Conservation (phyloP, 805 yeast species). For the Saccharomycopsis sp. region DNA sequence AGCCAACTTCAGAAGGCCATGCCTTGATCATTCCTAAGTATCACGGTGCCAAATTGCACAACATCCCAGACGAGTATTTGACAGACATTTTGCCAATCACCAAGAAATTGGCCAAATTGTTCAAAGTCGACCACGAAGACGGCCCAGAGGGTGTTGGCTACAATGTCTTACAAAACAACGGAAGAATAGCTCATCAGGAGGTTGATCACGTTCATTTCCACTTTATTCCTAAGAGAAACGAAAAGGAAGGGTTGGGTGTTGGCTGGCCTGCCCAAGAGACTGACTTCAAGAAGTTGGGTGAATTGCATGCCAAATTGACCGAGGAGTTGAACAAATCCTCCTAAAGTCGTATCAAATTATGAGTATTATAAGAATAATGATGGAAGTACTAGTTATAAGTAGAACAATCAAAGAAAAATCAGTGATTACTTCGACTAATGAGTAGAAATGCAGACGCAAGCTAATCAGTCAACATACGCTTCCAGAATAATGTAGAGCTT, state of each 20-base stretch:
- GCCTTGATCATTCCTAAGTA: conserved; percentile 84
- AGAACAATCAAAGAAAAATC: too few species aligned
- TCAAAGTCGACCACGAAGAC: conserved; percentile 55
- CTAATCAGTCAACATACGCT: too few species aligned
- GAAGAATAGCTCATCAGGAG: conserved; percentile 89
- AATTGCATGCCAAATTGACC: conserved; percentile 53
- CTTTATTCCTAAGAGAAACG: conserved; percentile 81
- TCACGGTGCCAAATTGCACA: conserved; percentile 90
- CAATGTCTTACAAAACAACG: conserved; percentile 88
- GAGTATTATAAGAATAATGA: too few species aligned
- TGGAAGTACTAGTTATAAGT: too few species aligned
- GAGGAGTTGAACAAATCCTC: conserved; percentile 41
- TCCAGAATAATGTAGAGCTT: too few species aligned
- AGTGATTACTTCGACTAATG: too few species aligned
- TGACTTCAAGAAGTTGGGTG: conserved; percentile 64
- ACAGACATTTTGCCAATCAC: conserved; percentile 83
- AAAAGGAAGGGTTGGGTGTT: conserved; percentile 67
- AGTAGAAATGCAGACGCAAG: too few species aligned
- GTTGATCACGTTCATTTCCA: conserved; percentile 98
- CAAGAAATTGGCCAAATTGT: conserved; percentile 72
- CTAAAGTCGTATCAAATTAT: too few species aligned
- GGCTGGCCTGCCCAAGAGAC: conserved; percentile 94
- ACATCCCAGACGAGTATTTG: conserved; percentile 85
- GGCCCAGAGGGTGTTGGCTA: conserved; percentile 66
- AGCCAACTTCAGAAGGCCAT: conserved; percentile 88